These are phyloP conservation scores for Orbilia javanica DNA, from an alignment of 2,329 filamentous ascomycete genomes.

Conservation along the genomic window DNA sequence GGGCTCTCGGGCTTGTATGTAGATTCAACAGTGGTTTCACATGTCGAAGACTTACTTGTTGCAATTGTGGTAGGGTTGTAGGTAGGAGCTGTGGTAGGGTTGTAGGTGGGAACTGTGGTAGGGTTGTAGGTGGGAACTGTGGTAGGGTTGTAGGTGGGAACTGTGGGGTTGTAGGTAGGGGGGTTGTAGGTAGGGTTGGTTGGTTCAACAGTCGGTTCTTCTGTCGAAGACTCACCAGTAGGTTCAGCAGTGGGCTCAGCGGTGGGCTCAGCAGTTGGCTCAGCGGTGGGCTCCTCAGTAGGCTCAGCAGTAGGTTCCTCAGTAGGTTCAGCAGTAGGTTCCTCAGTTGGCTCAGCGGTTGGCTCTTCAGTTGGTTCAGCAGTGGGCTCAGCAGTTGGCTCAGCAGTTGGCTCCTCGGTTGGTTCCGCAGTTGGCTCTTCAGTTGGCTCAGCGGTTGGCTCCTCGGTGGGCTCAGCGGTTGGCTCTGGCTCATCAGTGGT, in stretches of 20 bases:
- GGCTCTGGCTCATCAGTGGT: constrained; percentile 4
- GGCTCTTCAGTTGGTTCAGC: constrained; percentile 8
- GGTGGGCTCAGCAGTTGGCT: constrained; percentile 14
- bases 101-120: constrained; percentile 12
- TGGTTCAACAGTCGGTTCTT: constrained; percentile 5
- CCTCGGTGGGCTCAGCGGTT: not conserved
- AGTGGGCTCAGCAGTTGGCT: constrained; percentile 19
- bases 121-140: constrained; percentile 15
- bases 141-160: constrained; percentile 17
- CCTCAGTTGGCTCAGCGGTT: constrained; percentile 4
- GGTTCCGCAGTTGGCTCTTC: constrained; percentile 22
- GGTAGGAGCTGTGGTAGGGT: constrained; percentile 5
- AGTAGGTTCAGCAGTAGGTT: constrained; percentile 14
- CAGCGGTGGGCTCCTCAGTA: constrained; percentile 15
- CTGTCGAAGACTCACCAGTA: constrained; percentile 24
- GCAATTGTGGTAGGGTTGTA: constrained; percentile 3
- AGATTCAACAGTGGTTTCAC: constrained; percentile 10
- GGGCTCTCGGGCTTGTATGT: constrained; percentile 5
- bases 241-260: constrained; percentile 18
- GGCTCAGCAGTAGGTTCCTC: constrained; percentile 17
- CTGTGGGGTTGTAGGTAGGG: constrained; percentile 8
- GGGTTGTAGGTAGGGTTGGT: not conserved
- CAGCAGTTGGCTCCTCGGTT: constrained; percentile 24
- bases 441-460: constrained; percentile 20
- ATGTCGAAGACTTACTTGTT: constrained; percentile 15